These are phyloP conservation scores for Curvularia lunata DNA, from an alignment of 2,329 filamentous ascomycete genomes.

Conservation along the genomic window DNA sequence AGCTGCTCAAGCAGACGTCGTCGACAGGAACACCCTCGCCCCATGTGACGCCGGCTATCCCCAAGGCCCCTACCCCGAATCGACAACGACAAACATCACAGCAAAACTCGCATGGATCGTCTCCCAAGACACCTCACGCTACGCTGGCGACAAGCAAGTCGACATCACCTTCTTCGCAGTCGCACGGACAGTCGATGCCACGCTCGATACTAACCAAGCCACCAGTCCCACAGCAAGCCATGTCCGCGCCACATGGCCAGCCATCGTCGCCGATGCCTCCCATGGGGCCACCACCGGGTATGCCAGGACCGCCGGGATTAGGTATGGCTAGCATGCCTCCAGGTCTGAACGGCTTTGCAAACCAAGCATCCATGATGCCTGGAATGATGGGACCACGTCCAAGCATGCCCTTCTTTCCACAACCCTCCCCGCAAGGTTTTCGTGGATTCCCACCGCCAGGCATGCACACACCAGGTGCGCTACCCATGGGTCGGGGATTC, in stretches of 20 bases:
- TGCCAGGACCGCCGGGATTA: conserved; percentile 61
- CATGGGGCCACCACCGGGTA: conserved; percentile 62
- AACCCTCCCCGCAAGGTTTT: conserved; percentile 59
- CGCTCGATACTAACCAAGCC: conserved; percentile 69
- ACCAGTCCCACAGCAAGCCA: conserved; percentile 53
- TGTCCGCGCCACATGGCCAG: conserved; percentile 62
- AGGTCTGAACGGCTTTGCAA: conserved; percentile 57
- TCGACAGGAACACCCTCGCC: conserved; percentile 71
- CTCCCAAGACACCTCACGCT: conserved; percentile 70
- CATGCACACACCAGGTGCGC: conserved; percentile 43
- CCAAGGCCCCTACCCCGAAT: conserved; percentile 81
- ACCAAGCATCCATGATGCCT: conserved; percentile 60
- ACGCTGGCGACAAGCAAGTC: conserved; percentile 58
- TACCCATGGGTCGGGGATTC: conserved; percentile 62
- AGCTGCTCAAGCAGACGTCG: conserved; percentile 59
- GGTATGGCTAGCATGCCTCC: conserved; percentile 56
- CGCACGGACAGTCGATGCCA: conserved; percentile 69
- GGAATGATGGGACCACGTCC: conserved; percentile 62
- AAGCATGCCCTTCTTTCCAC: conserved; percentile 63
- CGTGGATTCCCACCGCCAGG: conserved; percentile 65
- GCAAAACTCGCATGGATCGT: conserved; percentile 72
- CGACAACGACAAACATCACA: conserved; percentile 79
- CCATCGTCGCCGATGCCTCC: conserved; percentile 70
- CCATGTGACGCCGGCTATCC: conserved; percentile 80
- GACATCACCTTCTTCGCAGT: conserved; percentile 66